Base-by-base conservation (phyloP, 805 yeast species). In the Starmera dryadoides region DNA sequence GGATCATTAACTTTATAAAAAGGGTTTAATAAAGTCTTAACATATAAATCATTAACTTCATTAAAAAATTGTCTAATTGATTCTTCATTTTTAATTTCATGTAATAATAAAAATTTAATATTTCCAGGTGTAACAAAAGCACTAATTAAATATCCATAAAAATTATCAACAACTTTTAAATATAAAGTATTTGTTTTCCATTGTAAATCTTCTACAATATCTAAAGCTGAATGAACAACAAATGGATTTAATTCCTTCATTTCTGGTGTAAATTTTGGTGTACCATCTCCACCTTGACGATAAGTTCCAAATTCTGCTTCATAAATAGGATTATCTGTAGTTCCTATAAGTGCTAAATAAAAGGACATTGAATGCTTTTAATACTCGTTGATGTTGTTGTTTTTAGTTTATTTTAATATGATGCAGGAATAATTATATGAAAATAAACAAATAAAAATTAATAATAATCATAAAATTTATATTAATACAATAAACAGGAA, bases 41-140 rank as follows among this genome's bases (percentile, higher is more conserved):
- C 87, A 51, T 91, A 93, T 36, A 91, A 64, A 50, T 91, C 98
- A 60, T 88, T 86, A 8, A 85, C 72, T 45, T 89, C 98, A 33
- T 72, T 69, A 57, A 89, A 86, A 55, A 93, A 89, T 55, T 83
- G 91, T 47, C 81, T 77, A 15, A 89, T 83, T 11, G 81, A 68
- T 47, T 79, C 88, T 47, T 91, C 96, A 45, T 74, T 68, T 30
- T 52, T 52, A 2, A 53, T 47, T 34, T 81, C 84, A 47, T 83
- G 86, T 3, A 83, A 63, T 46, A 93, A 70, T 17, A 93, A 60
- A 45, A 91, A 76, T 56, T 87, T 87, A 49, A 86, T 74, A 53
- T 87, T 89, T 5, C 96, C 91, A 38, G 88, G 88, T 0, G 96
- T 86, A 31, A 91, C 71, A 56, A 79, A 93, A 4, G 91, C 94